Evolutionary conservation across 805 yeast species (phyloP), one percentile per base, ranked within the genome.

Genomic region (Schizosaccharomyces lindneri): DNA sequence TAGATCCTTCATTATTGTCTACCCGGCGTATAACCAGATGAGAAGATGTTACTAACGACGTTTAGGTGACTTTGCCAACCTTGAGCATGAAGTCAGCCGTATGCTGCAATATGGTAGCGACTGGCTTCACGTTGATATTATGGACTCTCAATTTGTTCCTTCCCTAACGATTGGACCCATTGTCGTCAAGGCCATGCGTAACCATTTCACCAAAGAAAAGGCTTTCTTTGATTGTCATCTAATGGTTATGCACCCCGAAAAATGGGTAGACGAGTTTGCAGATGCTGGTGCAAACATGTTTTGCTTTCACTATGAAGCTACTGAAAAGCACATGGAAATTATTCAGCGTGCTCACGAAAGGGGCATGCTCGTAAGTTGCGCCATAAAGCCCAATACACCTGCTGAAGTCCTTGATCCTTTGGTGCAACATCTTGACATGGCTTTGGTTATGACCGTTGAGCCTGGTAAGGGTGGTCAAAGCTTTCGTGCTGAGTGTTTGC

Each of bases 141-240:
- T 93, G 99, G 99, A 93, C 71, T 98, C 98, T 60, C 89, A 90
- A 73, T 93, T 93, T 70, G 99, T 93, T 60, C 98, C 98, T 66
- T 93, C 93, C 74, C 84, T 93, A 66, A 83, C 96, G 1, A 76
- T 93, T 68, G 99, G 99, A 31, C 87, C 95, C 46, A 95, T 95
- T 62, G 80, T 90, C 62, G 88, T 89, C 60, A 74, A 81, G 62
- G 80, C 86, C 43, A 78, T 89, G 69, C 81, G 97, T 68, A 78
- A 81, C 64, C 80, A 81, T 43, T 79, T 88, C 59, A 95, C 97
- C 61, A 77, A 83, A 68, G 78, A 78, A 21, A 76, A 75, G 64
- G 77, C 76, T 5, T 80, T 79, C 67, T 90, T 93, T 69, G 98
- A 93, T 72, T 90, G 97, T 73, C 98, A 93, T 73, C 89, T 93